phyloP scores from a whole-genome alignment of 2,329 filamentous ascomycete genomes.

The Claviceps sorghi region DNA sequence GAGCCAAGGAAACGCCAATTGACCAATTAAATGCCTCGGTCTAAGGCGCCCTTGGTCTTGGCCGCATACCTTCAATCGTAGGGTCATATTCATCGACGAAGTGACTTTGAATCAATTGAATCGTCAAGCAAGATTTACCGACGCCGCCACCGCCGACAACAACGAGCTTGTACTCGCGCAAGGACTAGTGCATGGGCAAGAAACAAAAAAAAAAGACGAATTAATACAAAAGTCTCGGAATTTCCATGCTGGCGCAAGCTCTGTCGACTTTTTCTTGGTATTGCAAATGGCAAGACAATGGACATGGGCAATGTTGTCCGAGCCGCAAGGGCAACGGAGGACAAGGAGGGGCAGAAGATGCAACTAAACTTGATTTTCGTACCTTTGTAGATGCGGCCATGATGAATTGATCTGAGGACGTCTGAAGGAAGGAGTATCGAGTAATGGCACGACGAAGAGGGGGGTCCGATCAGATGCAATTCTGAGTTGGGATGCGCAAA shows the following conservation, averaged over 20 bases:
- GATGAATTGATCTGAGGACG: slow-evolving; percentile 8
- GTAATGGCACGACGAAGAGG: slow-evolving; percentile 5
- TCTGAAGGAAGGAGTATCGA: background rate
- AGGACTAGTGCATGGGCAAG: slow-evolving; percentile 39
- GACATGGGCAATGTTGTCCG: background rate
- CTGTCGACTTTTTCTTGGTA: background rate
- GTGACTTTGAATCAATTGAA: slow-evolving; percentile 88
- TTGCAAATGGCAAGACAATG: background rate
- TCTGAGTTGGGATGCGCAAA: slow-evolving; percentile 9
- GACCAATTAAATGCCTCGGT: background rate
- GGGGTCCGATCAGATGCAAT: slow-evolving; percentile 1
- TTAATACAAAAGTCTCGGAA: background rate
- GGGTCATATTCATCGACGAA: slow-evolving; percentile 99
- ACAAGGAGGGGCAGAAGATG: background rate
- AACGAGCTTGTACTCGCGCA: slow-evolving; percentile 89
- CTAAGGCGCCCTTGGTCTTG: background rate
- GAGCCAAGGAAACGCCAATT: background rate
- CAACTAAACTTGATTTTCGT: slow-evolving; percentile 4
- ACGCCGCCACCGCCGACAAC: slow-evolving; percentile 97
- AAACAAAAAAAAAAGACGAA: background rate
- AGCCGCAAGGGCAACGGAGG: background rate
- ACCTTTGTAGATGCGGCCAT: slow-evolving; percentile 25
- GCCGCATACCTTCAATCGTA: slow-evolving; percentile 74
- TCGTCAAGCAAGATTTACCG: slow-evolving; percentile 97
- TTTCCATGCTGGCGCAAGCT: background rate